Evolutionary conservation across 169 alveolate species (phyloP), one percentile per base, ranked within the genome.

Genomic region (Toxoplasma gondii): DNA sequence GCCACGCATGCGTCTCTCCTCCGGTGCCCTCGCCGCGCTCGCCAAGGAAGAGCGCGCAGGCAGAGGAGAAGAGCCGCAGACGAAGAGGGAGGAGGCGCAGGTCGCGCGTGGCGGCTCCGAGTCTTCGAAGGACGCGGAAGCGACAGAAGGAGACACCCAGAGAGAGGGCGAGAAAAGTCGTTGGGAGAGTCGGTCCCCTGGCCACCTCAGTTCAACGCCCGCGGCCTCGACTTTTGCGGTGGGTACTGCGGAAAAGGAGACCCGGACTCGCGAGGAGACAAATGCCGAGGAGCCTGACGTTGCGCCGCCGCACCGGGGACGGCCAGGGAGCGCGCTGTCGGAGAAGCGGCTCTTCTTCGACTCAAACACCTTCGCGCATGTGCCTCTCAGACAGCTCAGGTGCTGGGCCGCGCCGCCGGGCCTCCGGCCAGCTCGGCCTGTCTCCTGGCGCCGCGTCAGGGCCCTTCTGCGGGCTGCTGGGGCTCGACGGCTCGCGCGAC

Each of bases 361-460:
- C 86, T 19, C 86, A 2, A 1, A 1, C 12, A 78, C 86, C 29
- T 78, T 78, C 45, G 39, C 86, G 39, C 86, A 78, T 45, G 39
- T 45, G 39, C 39, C 86, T 10, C 45, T 78, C 45, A 10, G 49
- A 2, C 86, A 78, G n/a, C n/a, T 78, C 86, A 41, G 49, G 27
- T 78, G 86, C n/a, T n/a, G 45, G 44, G 86, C 45, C 39, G 12
- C 86, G 22, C 86, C 86, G 9, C 44, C 86, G 39, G 49, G 49
- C n/a, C 86, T n/a, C 10, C 86, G 45, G 49, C 86, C 44, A 22
- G 38, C 90, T 5, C 41, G 53, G 67, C 69, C 90, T 39, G 90
- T 38, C 90, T 43, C 67, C 43, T 82, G 90, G 90, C 53, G 90
- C 38, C 90, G 90, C 39, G n/a, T 82, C 31, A 41, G 90, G 53